These are phyloP conservation scores for Wickerhamiella allomyrinae DNA, from an alignment of 805 yeast species.

Conservation along the genomic window DNA sequence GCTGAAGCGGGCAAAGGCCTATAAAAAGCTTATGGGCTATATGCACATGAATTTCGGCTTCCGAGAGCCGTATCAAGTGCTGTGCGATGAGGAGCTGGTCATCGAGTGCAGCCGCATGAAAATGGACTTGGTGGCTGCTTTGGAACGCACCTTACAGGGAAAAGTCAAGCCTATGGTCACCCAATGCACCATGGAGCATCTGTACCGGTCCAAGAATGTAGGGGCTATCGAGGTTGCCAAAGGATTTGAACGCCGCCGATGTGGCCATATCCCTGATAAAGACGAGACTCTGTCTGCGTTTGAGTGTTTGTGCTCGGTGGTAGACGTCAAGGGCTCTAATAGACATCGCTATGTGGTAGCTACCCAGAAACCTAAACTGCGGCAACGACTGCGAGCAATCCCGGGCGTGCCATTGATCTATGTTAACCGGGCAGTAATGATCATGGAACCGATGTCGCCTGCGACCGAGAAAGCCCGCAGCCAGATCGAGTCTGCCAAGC, in stretches of 20 bases:
- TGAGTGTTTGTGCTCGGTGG: constrained; percentile 58
- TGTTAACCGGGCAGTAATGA: constrained; percentile 83
- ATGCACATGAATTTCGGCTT: constrained; percentile 78
- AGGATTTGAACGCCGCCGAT: constrained; percentile 76
- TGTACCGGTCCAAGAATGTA: constrained; percentile 60
- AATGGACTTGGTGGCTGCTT: constrained; percentile 68
- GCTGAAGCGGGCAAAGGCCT: constrained; percentile 89
- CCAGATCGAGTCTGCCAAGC: constrained; percentile 47
- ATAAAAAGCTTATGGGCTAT: constrained; percentile 82
- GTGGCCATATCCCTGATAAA: constrained; percentile 46
- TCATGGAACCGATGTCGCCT: constrained; percentile 82
- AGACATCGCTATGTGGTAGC: constrained; percentile 88
- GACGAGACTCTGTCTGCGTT: constrained; percentile 33
- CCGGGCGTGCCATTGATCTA: constrained; percentile 88
- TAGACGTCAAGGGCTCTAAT: constrained; percentile 30
- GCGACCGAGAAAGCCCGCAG: constrained; percentile 42
- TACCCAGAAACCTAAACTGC: constrained; percentile 56
- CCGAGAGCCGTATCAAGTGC: constrained; percentile 83
- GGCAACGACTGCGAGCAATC: constrained; percentile 53
- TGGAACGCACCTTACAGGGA: constrained; percentile 68
- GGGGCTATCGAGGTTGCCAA: constrained; percentile 72
- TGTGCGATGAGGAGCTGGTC: constrained; percentile 72
- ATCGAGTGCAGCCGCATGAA: constrained; percentile 49
- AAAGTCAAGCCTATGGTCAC: constrained; percentile 83
- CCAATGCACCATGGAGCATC: constrained; percentile 83